Conservation (phyloP, 139 green algal genomes). For the Diplosphaera chodatii region DNA sequence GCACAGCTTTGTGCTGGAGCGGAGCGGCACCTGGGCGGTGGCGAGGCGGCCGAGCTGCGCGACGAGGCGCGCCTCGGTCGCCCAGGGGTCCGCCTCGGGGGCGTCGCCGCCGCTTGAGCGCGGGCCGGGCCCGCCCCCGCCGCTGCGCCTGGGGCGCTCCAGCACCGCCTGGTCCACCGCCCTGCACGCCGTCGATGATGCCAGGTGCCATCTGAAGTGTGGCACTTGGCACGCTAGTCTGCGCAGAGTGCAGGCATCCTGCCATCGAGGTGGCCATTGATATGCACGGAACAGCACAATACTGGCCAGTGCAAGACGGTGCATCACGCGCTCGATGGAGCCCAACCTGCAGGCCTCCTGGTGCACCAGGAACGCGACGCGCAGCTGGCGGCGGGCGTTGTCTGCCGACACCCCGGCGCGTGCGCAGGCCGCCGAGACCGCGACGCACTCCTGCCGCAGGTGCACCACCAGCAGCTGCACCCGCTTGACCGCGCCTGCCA, state of each 20-base stretch:
- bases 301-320: too few relatives aligned
- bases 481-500: not conserved
- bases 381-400: conserved; percentile 17
- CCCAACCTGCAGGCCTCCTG: conserved; percentile 27
- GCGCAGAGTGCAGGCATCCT: too few relatives aligned
- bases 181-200: conserved; percentile 6
- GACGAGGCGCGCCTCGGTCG: conserved; percentile 36
- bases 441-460: conserved; percentile 9
- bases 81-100: conserved; percentile 57
- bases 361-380: conserved; percentile 22
- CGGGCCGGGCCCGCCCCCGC: not conserved
- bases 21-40: not conserved
- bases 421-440: not conserved
- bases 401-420: conserved; percentile 18
- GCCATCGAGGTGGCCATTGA: too few relatives aligned
- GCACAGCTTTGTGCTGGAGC: too few relatives aligned
- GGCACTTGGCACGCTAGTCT: too few relatives aligned
- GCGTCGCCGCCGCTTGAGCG: not conserved
- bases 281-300: too few relatives aligned
- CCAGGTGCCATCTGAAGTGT: too few relatives aligned
- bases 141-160: conserved; percentile 10
- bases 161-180: conserved; percentile 13
- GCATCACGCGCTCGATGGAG: too few relatives aligned
- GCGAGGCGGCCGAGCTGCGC: not conserved
- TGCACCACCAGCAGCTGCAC: conserved; percentile 16